Percentiles rank a stretch among this genome's conserved stretches.
Conservation (phyloP, 2,329 filamentous ascomycete species). For the Fusarium tanahbumbuense region DNA sequence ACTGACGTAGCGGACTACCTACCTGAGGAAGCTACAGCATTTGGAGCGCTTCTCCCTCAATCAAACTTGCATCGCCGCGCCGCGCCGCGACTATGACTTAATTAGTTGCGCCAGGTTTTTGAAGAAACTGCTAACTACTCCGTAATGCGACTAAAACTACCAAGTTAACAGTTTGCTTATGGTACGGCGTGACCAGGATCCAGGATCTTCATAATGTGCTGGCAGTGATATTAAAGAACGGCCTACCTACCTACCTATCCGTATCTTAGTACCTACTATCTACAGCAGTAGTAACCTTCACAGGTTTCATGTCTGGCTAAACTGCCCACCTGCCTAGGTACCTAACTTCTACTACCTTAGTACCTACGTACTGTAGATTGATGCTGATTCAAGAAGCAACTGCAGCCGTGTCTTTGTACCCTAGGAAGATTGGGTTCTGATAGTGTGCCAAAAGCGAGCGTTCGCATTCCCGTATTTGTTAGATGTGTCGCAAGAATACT, state of each 20-base stretch:
- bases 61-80: conserved; percentile 8
- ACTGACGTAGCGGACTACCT: conserved; percentile 22
- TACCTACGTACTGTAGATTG: not conserved
- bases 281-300: not conserved
- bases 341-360: too few relatives aligned
- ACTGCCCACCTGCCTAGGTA: not conserved
- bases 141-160: conserved; percentile 12
- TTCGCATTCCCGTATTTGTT: not conserved
- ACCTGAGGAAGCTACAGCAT: conserved; percentile 1
- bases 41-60: conserved; percentile 23
- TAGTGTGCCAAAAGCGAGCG: not conserved
- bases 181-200: conserved; percentile 7
- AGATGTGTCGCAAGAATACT: not conserved
- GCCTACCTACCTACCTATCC: not conserved
- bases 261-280: not conserved
- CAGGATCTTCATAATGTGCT: not conserved
- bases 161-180: conserved; percentile 1
- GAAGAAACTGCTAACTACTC: not conserved
- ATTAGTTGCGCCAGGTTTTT: conserved; percentile 26
- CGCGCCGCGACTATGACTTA: conserved; percentile 24
- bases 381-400: not conserved
- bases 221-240: not conserved
- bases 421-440: not conserved
- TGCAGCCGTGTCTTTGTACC: conserved; percentile 1
- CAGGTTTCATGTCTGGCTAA: not conserved